Base-by-base conservation (phyloP, 345 rosid genomes). In the Psidium guajava region DNA sequence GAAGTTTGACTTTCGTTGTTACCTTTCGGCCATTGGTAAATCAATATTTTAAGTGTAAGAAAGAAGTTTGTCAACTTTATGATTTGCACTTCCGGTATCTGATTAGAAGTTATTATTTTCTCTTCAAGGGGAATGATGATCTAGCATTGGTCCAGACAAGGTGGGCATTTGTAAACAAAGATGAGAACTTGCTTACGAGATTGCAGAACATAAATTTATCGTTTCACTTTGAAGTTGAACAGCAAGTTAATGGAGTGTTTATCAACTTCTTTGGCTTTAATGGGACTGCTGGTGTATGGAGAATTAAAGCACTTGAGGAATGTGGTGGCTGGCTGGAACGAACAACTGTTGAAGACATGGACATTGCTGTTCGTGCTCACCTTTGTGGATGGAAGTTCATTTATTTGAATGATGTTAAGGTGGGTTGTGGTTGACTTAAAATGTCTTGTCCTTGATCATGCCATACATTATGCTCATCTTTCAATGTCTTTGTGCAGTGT, bases 281-380 rank as follows among this genome's bases (percentile, higher is more conserved):
- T 61, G 98, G 98, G 87, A 95, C 98, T 86, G 98, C 98, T 85
- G 98, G 98, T 75, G 98, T 96, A 8, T 96, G 99, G 99, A 93
- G 99, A 86, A 93, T 93, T 84, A 94, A 93, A 88, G 99, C 99
- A 55, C 92, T 96, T 1, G 96, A 94, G 90, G 96, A 96, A 2
- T 95, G 95, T 86, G 99, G 99, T 36, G 99, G 99, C n/a, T 96
- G 99, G 99, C 84, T 96, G 86, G 99, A 95, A 47, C 87, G 98
- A 82, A 96, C 99, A 85, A 95, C 99, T 0, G 99, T 96, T 49
- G 98, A 95, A 89, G 98, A 96, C 89, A 96, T 96, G 99, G 99
- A 96, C 90, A 87, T 95, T 53, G 98, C 98, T 56, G 97, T 96
- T 11, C 97, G 98, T 84, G 99, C 99, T 81, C 99, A 96, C 89